These are phyloP conservation scores for Atractiella rhizophila DNA, from an alignment of 768 basidiomycete genomes.

Conservation along the genomic window DNA sequence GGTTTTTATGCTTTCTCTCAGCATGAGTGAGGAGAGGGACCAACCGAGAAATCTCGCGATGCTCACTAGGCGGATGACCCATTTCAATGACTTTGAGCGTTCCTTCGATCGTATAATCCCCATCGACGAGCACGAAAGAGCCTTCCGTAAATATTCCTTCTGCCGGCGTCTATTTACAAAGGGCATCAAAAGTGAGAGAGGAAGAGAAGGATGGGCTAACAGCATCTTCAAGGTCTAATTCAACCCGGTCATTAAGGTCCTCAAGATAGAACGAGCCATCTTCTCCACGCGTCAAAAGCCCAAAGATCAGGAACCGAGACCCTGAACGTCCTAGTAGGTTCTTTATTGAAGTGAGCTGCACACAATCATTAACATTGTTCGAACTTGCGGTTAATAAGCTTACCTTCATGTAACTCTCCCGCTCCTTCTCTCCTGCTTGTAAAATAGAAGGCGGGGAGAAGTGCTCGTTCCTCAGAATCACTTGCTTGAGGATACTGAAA, in stretches of 20 bases:
- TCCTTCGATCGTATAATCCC: slow-evolving; percentile 81
- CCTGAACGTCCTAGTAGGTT: slow-evolving; percentile 76
- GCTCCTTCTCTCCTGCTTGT: slow-evolving; percentile 62
- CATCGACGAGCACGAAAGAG: slow-evolving; percentile 79
- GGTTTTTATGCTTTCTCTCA: neutral
- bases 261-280: slow-evolving; percentile 77
- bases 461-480: slow-evolving; percentile 80
- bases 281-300: slow-evolving; percentile 69
- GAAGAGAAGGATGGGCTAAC: slow-evolving; percentile 26
- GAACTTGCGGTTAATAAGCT: slow-evolving; percentile 13
- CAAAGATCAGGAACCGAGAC: slow-evolving; percentile 71
- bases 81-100: slow-evolving; percentile 72
- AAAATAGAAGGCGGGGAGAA: slow-evolving; percentile 75
- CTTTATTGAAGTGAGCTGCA: slow-evolving; percentile 74
- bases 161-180: slow-evolving; percentile 52
- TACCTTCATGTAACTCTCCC: slow-evolving; percentile 68
- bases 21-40: slow-evolving; percentile 8
- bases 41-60: slow-evolving; percentile 55
- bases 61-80: slow-evolving; percentile 90
- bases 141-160: slow-evolving; percentile 94
- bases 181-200: neutral
- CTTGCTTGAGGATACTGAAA: slow-evolving; percentile 72
- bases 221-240: slow-evolving; percentile 62
- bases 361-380: neutral
- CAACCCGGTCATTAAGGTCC: slow-evolving; percentile 73